Base-by-base conservation (phyloP, 2,329 filamentous ascomycete genomes). In the Verticillium isaacii region DNA sequence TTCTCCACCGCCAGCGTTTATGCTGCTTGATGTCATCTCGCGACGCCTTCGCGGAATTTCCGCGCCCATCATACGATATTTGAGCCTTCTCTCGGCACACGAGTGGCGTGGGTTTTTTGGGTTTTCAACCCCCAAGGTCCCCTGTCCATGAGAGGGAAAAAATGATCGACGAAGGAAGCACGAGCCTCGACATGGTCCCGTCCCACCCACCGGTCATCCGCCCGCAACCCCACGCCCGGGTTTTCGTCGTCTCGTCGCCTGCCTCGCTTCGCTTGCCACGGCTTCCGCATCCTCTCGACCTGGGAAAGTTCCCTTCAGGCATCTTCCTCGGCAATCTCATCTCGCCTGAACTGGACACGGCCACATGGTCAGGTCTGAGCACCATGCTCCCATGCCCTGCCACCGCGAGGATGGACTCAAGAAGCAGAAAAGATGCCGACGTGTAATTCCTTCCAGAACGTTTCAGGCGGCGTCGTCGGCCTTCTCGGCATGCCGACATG, bases 61-160 rank as follows among this genome's bases (percentile, higher is more conserved):
- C 39, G 57, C 45, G 45, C 19, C 57, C 57, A 58, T 58, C 57
- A 58, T 58, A 58, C 57, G 57, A 58, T 32, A 32, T 58, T 58
- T 25, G 23, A 52, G n/a, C 19, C 19, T 52, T n/a, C 25, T 50
- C 9, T 15, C 25, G 25, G 57, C 36, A 41, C 32, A 32, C 15
- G 12, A 34, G 32, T 58, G 57, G 57, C 57, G 57, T 58, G 57
- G 37, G 52, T 58, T 58, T 41, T 52, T 14, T 23, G 6, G 9
- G n/a, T 23, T 52, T 52, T 52, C 11, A 8, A 19, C 23, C 5
- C 37, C 15, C 37, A 5, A 3, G 17, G 37, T 5, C 37, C 37
- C 15, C 37, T 41, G 37, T 15, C 15, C 37, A 41, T 19, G 23
- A 52, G 6, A 36, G 34, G 7, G 34, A 36, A 52, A 52, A 19